Percentiles rank a stretch among this genome's conserved stretches.
phyloP scores from a whole-genome alignment of 306 rosid species.

The Castanopsis chinensis region DNA sequence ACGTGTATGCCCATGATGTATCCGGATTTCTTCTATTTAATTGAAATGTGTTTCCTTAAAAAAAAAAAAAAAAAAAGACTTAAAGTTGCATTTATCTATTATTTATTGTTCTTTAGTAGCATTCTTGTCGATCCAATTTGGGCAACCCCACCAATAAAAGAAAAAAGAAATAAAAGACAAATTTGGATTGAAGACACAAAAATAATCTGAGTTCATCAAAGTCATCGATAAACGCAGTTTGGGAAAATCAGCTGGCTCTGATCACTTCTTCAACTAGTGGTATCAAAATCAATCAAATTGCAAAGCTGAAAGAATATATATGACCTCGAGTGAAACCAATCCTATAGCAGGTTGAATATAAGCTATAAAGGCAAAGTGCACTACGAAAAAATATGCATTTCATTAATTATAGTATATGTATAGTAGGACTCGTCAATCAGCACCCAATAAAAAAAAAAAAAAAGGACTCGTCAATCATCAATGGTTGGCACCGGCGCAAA shows the following conservation, averaged over 20 bases:
- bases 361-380: not conserved
- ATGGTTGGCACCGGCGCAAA: constrained; percentile 12
- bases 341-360: not conserved
- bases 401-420: not conserved
- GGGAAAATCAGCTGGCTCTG: constrained; percentile 55
- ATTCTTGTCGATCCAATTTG: constrained; percentile 1
- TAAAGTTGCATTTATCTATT: not conserved
- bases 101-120: not conserved
- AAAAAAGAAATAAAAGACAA: not conserved
- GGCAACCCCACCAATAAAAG: constrained; percentile 7
- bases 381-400: not conserved
- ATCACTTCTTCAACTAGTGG: constrained; percentile 12
- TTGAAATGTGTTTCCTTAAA: no score
- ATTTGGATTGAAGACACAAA: not conserved
- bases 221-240: not conserved
- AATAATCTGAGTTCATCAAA: not conserved
- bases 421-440: not conserved
- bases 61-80: no score
- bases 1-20: no score
- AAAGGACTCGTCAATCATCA: not conserved
- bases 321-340: not conserved
- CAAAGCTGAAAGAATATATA: constrained; percentile 13
- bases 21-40: no score
- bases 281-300: constrained; percentile 11
- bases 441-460: no score